phyloP scores from a whole-genome alignment of 1,284 basidiomycete species.

The Ustilago hordei region DNA sequence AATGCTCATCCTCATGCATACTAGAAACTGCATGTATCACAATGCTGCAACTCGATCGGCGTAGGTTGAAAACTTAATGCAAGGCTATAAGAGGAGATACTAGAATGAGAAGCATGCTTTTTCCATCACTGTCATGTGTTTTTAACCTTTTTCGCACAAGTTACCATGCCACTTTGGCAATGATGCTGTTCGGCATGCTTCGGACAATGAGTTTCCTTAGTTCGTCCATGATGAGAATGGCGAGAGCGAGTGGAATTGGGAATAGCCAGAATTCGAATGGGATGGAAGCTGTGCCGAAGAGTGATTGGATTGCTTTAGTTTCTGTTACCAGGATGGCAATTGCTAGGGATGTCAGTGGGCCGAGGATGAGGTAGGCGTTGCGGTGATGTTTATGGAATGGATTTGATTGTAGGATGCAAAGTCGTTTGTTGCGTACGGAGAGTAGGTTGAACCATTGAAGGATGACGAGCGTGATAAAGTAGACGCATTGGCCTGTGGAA shows the following conservation, averaged over 20 bases:
- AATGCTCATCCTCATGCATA: constrained; percentile 20
- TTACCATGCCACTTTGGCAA: constrained; percentile 68
- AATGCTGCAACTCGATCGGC: too few species aligned
- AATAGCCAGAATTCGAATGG: constrained; percentile 74
- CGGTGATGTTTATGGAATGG: constrained; percentile 41
- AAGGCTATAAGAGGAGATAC: too few species aligned
- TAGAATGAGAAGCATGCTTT: too few species aligned
- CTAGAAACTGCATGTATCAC: background rate
- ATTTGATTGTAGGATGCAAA: constrained; percentile 69
- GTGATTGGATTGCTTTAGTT: constrained; percentile 50
- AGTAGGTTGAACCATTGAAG: constrained; percentile 75
- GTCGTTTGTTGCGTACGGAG: constrained; percentile 72
- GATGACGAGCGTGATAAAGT: constrained; percentile 77
- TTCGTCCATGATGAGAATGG: constrained; percentile 69
- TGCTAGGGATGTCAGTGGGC: constrained; percentile 40
- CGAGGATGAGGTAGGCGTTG: constrained; percentile 55
- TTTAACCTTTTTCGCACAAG: too few species aligned
- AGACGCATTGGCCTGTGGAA: constrained; percentile 65
- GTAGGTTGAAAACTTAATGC: too few species aligned
- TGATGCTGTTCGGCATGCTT: constrained; percentile 56
- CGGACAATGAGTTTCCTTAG: constrained; percentile 63
- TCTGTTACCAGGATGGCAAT: constrained; percentile 59
- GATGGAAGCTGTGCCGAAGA: constrained; percentile 66
- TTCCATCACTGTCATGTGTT: too few species aligned
- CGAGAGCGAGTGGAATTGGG: constrained; percentile 71